Conservation (phyloP, 2,329 filamentous ascomycete genomes). For the Zalaria obscura region DNA sequence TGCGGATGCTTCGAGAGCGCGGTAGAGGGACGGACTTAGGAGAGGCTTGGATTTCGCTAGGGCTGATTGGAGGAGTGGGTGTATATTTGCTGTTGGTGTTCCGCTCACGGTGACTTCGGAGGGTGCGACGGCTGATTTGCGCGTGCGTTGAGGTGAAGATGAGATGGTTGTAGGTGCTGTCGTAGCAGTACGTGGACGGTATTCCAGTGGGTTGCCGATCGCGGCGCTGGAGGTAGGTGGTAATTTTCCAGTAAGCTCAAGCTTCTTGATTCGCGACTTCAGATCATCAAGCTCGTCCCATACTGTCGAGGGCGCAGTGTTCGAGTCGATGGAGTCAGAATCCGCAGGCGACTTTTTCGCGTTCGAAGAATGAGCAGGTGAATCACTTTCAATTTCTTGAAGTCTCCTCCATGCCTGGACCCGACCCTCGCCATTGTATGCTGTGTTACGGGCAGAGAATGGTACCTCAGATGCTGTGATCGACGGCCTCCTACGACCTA, state of each 20-base stretch:
- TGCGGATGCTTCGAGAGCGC: slow-evolving; percentile 65
- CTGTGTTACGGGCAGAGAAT: not conserved
- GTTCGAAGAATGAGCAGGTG: slow-evolving; percentile 17
- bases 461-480: slow-evolving; percentile 5
- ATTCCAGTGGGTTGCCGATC: slow-evolving; percentile 58
- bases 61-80: slow-evolving; percentile 69
- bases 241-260: slow-evolving; percentile 80
- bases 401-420: slow-evolving; percentile 22
- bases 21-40: slow-evolving; percentile 58
- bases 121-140: slow-evolving; percentile 26
- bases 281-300: slow-evolving; percentile 97
- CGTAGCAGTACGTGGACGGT: slow-evolving; percentile 78
- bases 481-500: slow-evolving; percentile 12
- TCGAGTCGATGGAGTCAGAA: slow-evolving; percentile 73
- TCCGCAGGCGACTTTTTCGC: slow-evolving; percentile 34
- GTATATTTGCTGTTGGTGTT: slow-evolving; percentile 39
- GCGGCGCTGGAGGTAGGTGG: slow-evolving; percentile 71
- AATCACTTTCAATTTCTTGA: slow-evolving; percentile 11
- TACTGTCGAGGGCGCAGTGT: slow-evolving; percentile 78
- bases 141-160: slow-evolving; percentile 65
- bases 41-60: slow-evolving; percentile 62
- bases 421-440: not conserved
- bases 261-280: slow-evolving; percentile 79
- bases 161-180: slow-evolving; percentile 86
- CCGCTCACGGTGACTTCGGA: slow-evolving; percentile 22